These are phyloP conservation scores for Sutorius eximius DNA, from an alignment of 1,284 basidiomycete species.

Conservation along the genomic window DNA sequence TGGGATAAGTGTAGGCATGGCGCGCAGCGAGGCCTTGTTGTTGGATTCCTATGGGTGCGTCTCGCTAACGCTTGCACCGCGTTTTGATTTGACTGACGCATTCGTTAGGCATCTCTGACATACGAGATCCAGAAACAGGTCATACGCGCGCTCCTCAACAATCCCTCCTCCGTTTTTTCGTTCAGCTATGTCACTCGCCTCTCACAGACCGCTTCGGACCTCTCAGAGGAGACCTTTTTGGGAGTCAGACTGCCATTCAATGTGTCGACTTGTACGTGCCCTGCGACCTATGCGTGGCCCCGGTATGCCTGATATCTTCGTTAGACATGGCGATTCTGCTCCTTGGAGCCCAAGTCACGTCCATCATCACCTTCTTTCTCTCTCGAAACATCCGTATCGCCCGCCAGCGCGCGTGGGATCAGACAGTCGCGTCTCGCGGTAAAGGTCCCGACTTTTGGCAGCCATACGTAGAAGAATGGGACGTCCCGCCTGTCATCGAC, in stretches of 20 bases:
- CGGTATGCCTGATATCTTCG: neutral
- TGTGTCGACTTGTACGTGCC: slow-evolving; percentile 60
- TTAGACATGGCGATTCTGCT: slow-evolving; percentile 75
- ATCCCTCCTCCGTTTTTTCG: slow-evolving; percentile 43
- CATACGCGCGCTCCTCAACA: slow-evolving; percentile 60
- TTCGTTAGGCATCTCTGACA: slow-evolving; percentile 53
- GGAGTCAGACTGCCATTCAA: slow-evolving; percentile 65
- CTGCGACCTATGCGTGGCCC: neutral
- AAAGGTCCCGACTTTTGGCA: slow-evolving; percentile 84
- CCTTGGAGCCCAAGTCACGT: slow-evolving; percentile 68
- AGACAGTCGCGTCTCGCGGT: slow-evolving; percentile 76
- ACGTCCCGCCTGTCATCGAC: slow-evolving; percentile 56
- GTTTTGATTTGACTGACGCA: slow-evolving; percentile 1
- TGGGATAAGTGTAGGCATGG: slow-evolving; percentile 80
- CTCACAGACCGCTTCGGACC: slow-evolving; percentile 48
- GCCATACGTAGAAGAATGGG: slow-evolving; percentile 87
- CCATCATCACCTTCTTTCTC: slow-evolving; percentile 78
- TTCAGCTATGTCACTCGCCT: slow-evolving; percentile 14
- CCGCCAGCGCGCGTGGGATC: slow-evolving; percentile 73
- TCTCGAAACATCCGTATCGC: slow-evolving; percentile 76
- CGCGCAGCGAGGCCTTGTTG: slow-evolving; percentile 54
- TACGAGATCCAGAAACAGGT: slow-evolving; percentile 65
- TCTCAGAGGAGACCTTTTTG: slow-evolving; percentile 62
- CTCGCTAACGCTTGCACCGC: neutral
- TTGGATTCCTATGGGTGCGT: slow-evolving; percentile 69